Evolutionary conservation across 768 basidiomycete genomes (phyloP), one percentile per base, ranked within the genome.

Genomic region (Lactifluus echinatus): DNA sequence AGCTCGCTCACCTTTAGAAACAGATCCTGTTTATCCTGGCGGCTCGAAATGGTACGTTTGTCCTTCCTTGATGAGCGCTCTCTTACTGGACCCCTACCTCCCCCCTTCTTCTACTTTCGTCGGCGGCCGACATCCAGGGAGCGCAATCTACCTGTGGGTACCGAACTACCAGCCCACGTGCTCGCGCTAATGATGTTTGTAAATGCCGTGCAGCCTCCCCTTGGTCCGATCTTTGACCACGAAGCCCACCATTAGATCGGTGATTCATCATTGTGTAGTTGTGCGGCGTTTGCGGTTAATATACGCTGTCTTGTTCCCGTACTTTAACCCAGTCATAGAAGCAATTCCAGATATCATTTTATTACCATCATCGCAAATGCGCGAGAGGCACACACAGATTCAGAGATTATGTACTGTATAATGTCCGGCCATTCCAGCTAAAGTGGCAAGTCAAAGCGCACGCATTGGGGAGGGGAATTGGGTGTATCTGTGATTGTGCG

Each of bases 11-110:
- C 49, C 39, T 60, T 17, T n/a, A n/a, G 24, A 4, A 45, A 45
- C 50, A 97, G 94, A 86, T 57, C 79, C 93, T 46, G 66, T 79
- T 39, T 87, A 84, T 69, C 91, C 92, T 46, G 92, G 88, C 56
- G 94, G 94, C 57, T 93, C 92, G n/a, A 96, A 95, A 74, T 97
- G 93, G 93, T 94, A 66, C 65, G 85, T 80, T 15, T 6, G n/a
- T 21, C 7, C n/a, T 47, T 10, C n/a, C 17, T 28, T 43, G 14
- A 10, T 47, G 12, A 15, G 43, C 17, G 48, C 29, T 40, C 44
- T 61, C 50, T 61, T 47, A 15, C 46, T 49, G 56, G n/a, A 31
- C 31, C 4, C 31, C 31, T 31, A 10, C 31, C 31, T n/a, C n/a
- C n/a, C n/a, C n/a, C n/a, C n/a, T n/a, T n/a, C n/a, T n/a, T n/a